Percentiles rank a stretch among this genome's conserved stretches.
These are phyloP conservation scores for Mycena vitilis DNA, from an alignment of 768 basidiomycete genomes.

Conservation along the genomic window DNA sequence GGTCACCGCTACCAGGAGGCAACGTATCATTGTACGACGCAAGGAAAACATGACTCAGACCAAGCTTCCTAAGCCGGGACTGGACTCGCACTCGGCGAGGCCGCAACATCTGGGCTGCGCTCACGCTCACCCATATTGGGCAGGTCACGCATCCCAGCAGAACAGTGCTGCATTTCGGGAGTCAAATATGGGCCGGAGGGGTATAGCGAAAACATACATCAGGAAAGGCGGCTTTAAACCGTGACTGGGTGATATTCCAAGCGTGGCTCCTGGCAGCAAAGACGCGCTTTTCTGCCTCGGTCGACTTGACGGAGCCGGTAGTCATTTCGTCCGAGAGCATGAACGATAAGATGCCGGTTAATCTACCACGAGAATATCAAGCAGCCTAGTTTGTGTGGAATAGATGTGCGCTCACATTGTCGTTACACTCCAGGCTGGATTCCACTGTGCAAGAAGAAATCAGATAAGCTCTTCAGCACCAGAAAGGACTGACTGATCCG, in stretches of 20 bases:
- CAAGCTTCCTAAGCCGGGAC: too few relatives aligned
- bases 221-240: conserved; percentile 90
- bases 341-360: conserved; percentile 95
- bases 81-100: too few relatives aligned
- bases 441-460: conserved; percentile 69
- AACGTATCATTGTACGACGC: too few relatives aligned
- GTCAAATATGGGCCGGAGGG: conserved; percentile 24
- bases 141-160: conserved; percentile 72
- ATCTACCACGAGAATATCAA: conserved; percentile 53
- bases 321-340: conserved; percentile 98
- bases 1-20: too few relatives aligned
- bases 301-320: conserved; percentile 88
- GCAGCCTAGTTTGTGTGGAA: not conserved
- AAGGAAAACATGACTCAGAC: too few relatives aligned
- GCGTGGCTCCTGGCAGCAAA: conserved; percentile 85
- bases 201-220: conserved; percentile 62
- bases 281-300: conserved; percentile 79
- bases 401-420: conserved; percentile 76
- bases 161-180: conserved; percentile 68
- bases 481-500: conserved; percentile 71
- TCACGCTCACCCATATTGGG: conserved; percentile 95
- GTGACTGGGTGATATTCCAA: conserved; percentile 84
- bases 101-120: conserved; percentile 43
- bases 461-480: conserved; percentile 12
- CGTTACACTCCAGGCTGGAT: conserved; percentile 94